A percentile compares a stretch with the other conserved stretches of the same genome.
phyloP scores from a whole-genome alignment of 1,284 basidiomycete species.

The Hymenochaete sp. region DNA sequence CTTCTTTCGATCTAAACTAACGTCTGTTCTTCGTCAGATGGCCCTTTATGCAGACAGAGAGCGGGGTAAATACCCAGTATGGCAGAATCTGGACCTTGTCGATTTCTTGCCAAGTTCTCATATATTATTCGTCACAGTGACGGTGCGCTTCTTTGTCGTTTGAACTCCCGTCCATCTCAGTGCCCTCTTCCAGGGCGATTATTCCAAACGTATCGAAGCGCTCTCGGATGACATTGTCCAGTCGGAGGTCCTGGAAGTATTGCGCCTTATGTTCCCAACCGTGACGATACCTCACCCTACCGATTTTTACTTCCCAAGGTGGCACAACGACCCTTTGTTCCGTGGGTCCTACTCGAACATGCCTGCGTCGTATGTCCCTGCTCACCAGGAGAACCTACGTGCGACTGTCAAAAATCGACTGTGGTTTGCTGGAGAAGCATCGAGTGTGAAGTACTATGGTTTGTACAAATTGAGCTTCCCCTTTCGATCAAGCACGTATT shows the following conservation, averaged over 20 bases:
- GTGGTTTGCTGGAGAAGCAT: slow-evolving; percentile 61
- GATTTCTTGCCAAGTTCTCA: slow-evolving; percentile 54
- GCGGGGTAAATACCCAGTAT: slow-evolving; percentile 59
- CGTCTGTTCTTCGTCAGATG: slow-evolving; percentile 32
- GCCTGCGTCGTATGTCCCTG: slow-evolving; percentile 47
- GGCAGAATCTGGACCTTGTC: slow-evolving; percentile 58
- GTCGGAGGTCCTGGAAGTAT: slow-evolving; percentile 44
- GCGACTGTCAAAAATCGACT: slow-evolving; percentile 44
- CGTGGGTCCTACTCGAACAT: slow-evolving; percentile 64
- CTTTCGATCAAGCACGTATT: background rate
- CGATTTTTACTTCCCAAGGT: slow-evolving; percentile 49
- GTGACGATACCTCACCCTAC: slow-evolving; percentile 43
- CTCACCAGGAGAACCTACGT: slow-evolving; percentile 47
- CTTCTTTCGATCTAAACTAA: background rate
- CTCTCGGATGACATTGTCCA: slow-evolving; percentile 41
- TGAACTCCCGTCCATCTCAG: background rate
- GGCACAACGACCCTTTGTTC: slow-evolving; percentile 49
- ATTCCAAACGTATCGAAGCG: slow-evolving; percentile 47
- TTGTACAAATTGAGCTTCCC: slow-evolving; percentile 1
- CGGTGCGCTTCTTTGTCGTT: slow-evolving; percentile 31
- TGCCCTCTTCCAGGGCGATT: slow-evolving; percentile 38
- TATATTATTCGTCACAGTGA: slow-evolving; percentile 58
- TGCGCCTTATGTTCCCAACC: slow-evolving; percentile 49
- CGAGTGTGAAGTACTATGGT: slow-evolving; percentile 51
- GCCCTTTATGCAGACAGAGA: slow-evolving; percentile 54